Conservation (phyloP, 2,329 filamentous ascomycete genomes). For the Colletotrichum sp. region DNA sequence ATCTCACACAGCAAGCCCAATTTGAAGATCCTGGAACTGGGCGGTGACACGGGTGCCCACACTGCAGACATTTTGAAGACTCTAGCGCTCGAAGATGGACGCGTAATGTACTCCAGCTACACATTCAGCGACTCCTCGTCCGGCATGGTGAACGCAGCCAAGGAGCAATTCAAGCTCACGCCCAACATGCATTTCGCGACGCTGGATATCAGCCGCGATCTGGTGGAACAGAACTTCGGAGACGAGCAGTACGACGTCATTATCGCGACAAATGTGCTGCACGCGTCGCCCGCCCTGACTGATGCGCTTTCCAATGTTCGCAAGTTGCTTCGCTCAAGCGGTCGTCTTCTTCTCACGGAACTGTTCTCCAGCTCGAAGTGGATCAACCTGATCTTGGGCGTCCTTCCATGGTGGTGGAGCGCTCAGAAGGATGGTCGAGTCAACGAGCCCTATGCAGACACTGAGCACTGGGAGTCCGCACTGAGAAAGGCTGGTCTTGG, state of each 20-base stretch:
- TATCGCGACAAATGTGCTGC: conserved; percentile 40
- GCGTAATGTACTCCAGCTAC: not conserved
- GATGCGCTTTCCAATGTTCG: not conserved
- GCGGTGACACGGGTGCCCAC: not conserved
- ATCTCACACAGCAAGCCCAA: conserved; percentile 28
- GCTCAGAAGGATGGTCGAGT: conserved; percentile 30
- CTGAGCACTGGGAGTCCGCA: not conserved
- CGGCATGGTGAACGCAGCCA: not conserved
- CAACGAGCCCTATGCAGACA: conserved; percentile 28
- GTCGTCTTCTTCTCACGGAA: conserved; percentile 29
- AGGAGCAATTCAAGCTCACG: not conserved
- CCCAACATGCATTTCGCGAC: not conserved
- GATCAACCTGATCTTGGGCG: conserved; percentile 32
- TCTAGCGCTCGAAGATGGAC: not conserved
- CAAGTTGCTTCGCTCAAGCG: not conserved
- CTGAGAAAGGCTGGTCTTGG: not conserved
- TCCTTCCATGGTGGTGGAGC: conserved; percentile 22
- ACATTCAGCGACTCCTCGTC: not conserved
- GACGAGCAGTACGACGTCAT: conserved; percentile 38
- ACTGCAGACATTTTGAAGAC: not conserved
- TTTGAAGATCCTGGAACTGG: not conserved
- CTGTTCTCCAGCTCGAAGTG: conserved; percentile 25
- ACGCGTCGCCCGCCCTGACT: conserved; percentile 32
- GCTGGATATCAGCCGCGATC: not conserved
- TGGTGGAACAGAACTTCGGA: not conserved